Evolutionary conservation across 164 flowering plant genomes (phyloP).

Genomic region (Vitis riparia): DNA sequence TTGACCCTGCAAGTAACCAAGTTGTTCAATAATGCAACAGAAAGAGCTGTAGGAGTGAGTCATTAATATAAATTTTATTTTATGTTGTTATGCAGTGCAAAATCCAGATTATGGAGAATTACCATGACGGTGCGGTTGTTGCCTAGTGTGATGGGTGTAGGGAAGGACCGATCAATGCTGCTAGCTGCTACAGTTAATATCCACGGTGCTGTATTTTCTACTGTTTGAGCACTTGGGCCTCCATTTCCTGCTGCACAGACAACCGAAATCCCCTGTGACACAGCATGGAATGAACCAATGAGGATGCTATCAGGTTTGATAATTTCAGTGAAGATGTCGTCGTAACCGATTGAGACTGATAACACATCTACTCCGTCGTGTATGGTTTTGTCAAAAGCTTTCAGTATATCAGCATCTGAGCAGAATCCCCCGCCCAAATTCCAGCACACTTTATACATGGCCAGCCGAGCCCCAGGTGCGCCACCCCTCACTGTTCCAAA

Average conservation of each 20-base stretch:
- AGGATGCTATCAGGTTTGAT: conserved; percentile 1
- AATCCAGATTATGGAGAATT: neutral
- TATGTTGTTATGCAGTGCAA: no score
- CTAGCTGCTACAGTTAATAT: conserved; percentile 28
- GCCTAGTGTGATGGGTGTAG: conserved; percentile 10
- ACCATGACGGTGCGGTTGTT: conserved; percentile 13
- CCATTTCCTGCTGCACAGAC: conserved; percentile 24
- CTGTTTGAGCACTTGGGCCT: conserved; percentile 6
- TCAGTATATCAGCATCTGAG: conserved; percentile 10
- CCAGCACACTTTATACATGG: conserved; percentile 20
- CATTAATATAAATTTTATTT: no score
- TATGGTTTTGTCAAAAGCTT: conserved; percentile 1
- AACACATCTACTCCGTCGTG: neutral
- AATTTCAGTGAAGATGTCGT: neutral
- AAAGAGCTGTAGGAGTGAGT: no score
- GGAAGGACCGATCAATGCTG: conserved; percentile 14
- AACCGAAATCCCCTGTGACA: conserved; percentile 16
- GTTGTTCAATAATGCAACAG: no score
- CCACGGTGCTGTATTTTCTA: conserved; percentile 23
- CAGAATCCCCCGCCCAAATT: neutral
- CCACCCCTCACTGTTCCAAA: conserved; percentile 17
- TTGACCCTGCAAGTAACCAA: no score
- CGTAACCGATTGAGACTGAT: neutral
- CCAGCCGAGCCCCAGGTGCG: conserved; percentile 13
- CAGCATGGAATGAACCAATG: conserved; percentile 29